Evolutionary conservation across 75 land plant genomes (phyloP).

Genomic region (Sequoia sempervirens): DNA sequence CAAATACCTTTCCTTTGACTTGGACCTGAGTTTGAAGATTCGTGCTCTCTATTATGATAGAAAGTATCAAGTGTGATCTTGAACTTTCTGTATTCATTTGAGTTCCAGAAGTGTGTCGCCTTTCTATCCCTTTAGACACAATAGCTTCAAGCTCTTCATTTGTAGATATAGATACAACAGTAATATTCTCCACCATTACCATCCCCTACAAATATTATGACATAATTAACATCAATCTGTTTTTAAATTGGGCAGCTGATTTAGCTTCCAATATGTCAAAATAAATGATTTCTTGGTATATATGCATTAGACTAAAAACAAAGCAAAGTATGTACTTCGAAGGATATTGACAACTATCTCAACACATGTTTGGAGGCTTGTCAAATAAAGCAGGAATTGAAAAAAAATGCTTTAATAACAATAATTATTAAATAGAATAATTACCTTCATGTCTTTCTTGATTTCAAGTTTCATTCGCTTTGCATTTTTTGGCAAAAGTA

Average conservation of each 20-base stretch:
- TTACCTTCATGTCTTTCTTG: conserved; percentile 92
- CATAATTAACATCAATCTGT: not conserved
- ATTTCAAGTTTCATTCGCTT: conserved; percentile 81
- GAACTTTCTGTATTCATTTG: conserved; percentile 99
- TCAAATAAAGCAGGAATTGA: not conserved
- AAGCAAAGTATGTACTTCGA: not conserved
- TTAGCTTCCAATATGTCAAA: not conserved
- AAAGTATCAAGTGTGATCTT: conserved; percentile 89
- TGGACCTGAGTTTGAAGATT: conserved; percentile 87
- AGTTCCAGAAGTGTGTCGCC: conserved; percentile 82
- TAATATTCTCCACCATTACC: conserved; percentile 88
- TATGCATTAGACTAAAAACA: not conserved
- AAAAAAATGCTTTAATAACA: not conserved
- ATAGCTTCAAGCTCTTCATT: conserved; percentile 69
- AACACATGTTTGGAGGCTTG: not conserved
- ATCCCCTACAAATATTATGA: conserved; percentile 53
- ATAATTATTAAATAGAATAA: not conserved
- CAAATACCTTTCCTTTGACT: conserved; percentile 83
- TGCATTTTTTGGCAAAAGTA: conserved; percentile 72
- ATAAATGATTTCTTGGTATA: not conserved
- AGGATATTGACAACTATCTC: not conserved
- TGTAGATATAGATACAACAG: conserved; percentile 59
- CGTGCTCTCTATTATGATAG: conserved; percentile 87
- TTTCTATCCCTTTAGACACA: conserved; percentile 72
- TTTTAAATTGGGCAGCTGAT: not conserved